Evolutionary conservation across 306 rosid genomes (phyloP), one percentile per base, ranked within the genome.

Genomic region (Astragalus membranaceus): DNA sequence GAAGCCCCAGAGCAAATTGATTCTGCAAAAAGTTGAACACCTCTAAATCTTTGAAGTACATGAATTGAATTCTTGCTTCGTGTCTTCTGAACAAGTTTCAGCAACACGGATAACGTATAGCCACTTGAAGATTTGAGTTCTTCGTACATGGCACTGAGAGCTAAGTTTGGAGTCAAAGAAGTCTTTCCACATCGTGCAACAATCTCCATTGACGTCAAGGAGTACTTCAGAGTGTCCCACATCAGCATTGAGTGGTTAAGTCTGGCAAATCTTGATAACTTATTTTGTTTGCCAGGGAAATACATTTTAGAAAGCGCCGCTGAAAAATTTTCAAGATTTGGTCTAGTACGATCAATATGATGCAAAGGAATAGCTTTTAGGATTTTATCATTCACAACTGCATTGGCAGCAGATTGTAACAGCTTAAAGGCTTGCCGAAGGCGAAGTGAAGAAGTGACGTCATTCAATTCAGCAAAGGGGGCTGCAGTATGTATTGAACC

Each of bases 161-260:
- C 69, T 83, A 80, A 83, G 76, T 83, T 89, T 73, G 96, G 96
- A 64, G 85, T 85, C 71, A 79, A 42, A 72, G 78, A 73, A 59
- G 86, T 75, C 81, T 80, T 88, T 69, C 95, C 93, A 74, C 95
- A 86, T 2, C 96, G 89, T 48, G 97, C 84, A 75, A 94, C 96
- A 79, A 86, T 89, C 80, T 95, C 99, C 92, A 86, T 89, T 15
- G 99, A 86, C 30, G 78, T 47, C 80, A 95, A 85, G 70, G 95
- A 91, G 85, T 95, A 91, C 81, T 87, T 95, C 17, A 91, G 83
- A 37, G 88, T 80, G 76, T 91, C 99, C 99, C 99, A 95, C 96
- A 95, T 86, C 62, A 91, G 86, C 84, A 95, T 67, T 64, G 96
- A 80, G 70, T 81, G 95, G 82, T 81, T 88, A 64, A 87, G 60